Evolutionary conservation across 192 early-diverging fungal species (phyloP).

Genomic region (Coemansia sp.): DNA sequence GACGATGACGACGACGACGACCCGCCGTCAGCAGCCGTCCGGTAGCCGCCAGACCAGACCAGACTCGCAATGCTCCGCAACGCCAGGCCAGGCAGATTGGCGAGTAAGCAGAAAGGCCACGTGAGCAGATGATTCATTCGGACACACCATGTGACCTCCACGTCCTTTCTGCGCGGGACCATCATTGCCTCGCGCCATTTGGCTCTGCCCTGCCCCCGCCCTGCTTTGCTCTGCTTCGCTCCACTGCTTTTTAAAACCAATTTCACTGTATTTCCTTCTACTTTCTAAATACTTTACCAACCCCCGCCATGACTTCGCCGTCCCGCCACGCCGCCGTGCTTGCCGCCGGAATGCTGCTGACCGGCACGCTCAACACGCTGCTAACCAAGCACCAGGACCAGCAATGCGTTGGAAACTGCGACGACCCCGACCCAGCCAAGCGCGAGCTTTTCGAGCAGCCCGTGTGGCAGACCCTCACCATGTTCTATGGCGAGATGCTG

Average conservation of each 20-base stretch:
- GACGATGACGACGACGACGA: no score
- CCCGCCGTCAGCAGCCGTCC: no score
- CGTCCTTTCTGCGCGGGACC: not conserved
- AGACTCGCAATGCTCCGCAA: no score
- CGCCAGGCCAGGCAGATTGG: no score
- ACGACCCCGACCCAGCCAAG: conserved; percentile 65
- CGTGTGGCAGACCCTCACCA: conserved; percentile 96
- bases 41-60: no score
- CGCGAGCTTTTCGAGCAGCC: conserved; percentile 91
- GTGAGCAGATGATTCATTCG: no score
- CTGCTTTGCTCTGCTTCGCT: conserved; percentile 11
- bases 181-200: not conserved
- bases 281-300: not conserved
- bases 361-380: conserved; percentile 77
- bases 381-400: conserved; percentile 89
- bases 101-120: no score
- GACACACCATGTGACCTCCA: no score
- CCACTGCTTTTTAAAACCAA: not conserved
- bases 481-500: conserved; percentile 92
- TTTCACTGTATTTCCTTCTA: conserved; percentile 2
- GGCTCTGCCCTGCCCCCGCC: not conserved
- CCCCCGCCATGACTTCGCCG: conserved; percentile 20
- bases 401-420: conserved; percentile 88
- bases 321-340: conserved; percentile 49
- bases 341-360: conserved; percentile 71